Evolutionary conservation across 179 eudicot species (phyloP).

Genomic region (Silene coronaria): DNA sequence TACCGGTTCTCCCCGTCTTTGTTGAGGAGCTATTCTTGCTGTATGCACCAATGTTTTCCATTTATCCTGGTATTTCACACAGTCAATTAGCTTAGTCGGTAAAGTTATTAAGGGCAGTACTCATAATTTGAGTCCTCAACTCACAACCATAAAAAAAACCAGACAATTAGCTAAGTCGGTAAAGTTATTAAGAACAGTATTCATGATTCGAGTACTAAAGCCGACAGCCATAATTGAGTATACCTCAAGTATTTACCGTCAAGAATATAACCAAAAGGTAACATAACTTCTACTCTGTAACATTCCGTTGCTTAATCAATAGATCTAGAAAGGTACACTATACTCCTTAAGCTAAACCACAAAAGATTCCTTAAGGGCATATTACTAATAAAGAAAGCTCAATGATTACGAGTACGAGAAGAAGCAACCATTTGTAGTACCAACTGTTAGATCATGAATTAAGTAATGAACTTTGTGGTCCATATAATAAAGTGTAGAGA

Average conservation of each 20-base stretch:
- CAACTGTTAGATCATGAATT: conserved; percentile 19
- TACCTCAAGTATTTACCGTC: not conserved
- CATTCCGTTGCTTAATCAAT: not conserved
- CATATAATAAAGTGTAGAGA: not conserved
- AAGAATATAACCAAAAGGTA: not conserved
- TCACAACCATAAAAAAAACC: no score
- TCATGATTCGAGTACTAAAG: no score
- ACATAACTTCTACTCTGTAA: not conserved
- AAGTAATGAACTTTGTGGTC: conserved; percentile 7
- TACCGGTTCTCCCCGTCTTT: conserved; percentile 95
- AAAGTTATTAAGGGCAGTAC: no score
- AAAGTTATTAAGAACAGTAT: no score
- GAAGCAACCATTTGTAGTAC: conserved; percentile 29
- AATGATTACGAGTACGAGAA: conserved; percentile 21
- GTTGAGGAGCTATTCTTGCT: conserved; percentile 92
- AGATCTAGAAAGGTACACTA: conserved; percentile 17
- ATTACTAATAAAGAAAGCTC: conserved; percentile 19
- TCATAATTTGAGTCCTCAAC: no score
- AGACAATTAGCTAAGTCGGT: no score
- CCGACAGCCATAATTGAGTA: no score
- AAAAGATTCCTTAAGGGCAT: conserved; percentile 30
- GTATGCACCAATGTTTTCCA: conserved; percentile 99
- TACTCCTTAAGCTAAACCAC: conserved; percentile 15
- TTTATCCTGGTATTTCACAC: conserved; percentile 55
- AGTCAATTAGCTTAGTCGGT: no score